These are phyloP conservation scores for Coemansia javaensis DNA, from an alignment of 192 early-diverging fungal genomes.

Conservation along the genomic window DNA sequence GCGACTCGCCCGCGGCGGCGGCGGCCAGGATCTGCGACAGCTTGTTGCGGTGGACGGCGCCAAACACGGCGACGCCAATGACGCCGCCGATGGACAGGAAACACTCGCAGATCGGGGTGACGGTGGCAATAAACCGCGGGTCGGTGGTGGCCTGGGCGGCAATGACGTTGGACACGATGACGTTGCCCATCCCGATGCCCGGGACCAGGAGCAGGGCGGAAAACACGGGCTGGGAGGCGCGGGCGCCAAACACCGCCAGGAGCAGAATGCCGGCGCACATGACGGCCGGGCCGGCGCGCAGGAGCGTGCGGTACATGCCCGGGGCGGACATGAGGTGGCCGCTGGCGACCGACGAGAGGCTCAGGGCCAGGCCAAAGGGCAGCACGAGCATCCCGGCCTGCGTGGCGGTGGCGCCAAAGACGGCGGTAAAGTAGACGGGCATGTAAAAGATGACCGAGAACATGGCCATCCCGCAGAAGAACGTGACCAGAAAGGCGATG, in stretches of 20 bases:
- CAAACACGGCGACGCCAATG: slow-evolving; percentile 60
- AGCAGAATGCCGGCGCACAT: slow-evolving; percentile 59
- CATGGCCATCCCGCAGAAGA: slow-evolving; percentile 47
- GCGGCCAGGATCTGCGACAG: slow-evolving; percentile 30
- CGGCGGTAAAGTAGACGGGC: slow-evolving; percentile 69
- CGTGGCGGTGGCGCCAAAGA: slow-evolving; percentile 67
- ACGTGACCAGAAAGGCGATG: slow-evolving; percentile 29
- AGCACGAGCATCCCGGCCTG: slow-evolving; percentile 73
- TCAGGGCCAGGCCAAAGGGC: slow-evolving; percentile 68
- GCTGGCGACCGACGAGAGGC: slow-evolving; percentile 61
- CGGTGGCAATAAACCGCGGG: slow-evolving; percentile 57
- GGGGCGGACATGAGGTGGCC: slow-evolving; percentile 61
- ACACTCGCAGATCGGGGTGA: slow-evolving; percentile 65
- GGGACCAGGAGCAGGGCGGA: slow-evolving; percentile 62
- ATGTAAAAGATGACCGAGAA: slow-evolving; percentile 56
- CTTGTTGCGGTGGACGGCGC: slow-evolving; percentile 62
- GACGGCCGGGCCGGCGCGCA: slow-evolving; percentile 63
- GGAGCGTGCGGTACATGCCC: slow-evolving; percentile 58
- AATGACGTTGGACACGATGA: slow-evolving; percentile 69
- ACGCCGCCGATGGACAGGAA: slow-evolving; percentile 64
- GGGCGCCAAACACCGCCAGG: slow-evolving; percentile 52
- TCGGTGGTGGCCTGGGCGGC: slow-evolving; percentile 66
- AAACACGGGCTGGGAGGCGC: slow-evolving; percentile 42
- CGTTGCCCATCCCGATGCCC: slow-evolving; percentile 71
- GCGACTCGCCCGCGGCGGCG: slow-evolving; percentile 11